Evolutionary conservation across 805 yeast species (phyloP).

Genomic region (Ogataea salicorniae): DNA sequence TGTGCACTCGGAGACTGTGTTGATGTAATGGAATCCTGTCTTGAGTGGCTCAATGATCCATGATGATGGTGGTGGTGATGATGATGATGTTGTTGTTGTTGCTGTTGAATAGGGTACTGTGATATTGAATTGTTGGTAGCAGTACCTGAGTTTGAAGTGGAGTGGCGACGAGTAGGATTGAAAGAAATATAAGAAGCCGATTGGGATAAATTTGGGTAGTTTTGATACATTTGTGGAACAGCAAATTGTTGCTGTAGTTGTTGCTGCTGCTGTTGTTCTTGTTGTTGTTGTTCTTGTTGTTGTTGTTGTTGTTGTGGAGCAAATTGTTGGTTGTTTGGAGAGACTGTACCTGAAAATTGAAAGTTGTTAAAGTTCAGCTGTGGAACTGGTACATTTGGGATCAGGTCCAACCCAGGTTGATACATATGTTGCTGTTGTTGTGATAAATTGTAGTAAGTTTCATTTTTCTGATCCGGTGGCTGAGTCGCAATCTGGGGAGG

Average conservation of each 20-base stretch:
- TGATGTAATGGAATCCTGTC: too few relatives aligned
- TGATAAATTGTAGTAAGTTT: background rate
- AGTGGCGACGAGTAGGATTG: conserved; percentile 1
- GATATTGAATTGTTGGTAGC: too few relatives aligned
- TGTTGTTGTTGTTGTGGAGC: background rate
- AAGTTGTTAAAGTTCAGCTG: conserved; percentile 5
- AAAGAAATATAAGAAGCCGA: background rate
- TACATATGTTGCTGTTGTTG: conserved; percentile 1
- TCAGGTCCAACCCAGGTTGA: conserved; percentile 1
- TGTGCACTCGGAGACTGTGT: too few relatives aligned
- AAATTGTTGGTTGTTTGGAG: background rate
- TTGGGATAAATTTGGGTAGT: background rate
- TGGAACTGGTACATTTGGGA: conserved; percentile 1
- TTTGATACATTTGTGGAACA: conserved; percentile 1
- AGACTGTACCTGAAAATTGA: conserved; percentile 2
- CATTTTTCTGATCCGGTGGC: background rate
- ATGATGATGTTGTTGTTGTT: too few relatives aligned
- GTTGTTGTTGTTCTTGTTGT: background rate
- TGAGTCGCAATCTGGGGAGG: conserved; percentile 2
- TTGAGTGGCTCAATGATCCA: too few relatives aligned
- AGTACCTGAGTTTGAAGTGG: background rate
- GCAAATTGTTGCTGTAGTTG: background rate
- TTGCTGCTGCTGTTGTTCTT: background rate
- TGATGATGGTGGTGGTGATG: too few relatives aligned
- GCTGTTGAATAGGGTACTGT: too few relatives aligned